These are phyloP conservation scores for Amoebophrya sp. DNA, from an alignment of 169 alveolate genomes.

Conservation along the genomic window DNA sequence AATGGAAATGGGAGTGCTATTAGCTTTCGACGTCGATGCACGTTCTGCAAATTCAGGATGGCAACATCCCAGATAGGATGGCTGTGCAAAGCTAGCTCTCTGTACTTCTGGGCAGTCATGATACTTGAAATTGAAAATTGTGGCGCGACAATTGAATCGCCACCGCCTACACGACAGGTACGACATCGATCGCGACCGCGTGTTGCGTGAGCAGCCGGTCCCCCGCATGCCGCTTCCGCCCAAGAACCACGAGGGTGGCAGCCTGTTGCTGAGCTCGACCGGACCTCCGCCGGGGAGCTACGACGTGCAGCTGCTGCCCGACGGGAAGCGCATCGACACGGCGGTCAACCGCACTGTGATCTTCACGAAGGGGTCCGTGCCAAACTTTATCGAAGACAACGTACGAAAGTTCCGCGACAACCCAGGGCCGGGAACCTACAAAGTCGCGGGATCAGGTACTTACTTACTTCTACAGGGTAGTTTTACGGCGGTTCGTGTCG, in stretches of 20 bases:
- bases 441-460: background rate
- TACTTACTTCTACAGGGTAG: too few species aligned
- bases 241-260: background rate
- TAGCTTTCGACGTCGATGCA: too few species aligned
- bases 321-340: background rate
- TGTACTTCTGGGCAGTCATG: too few species aligned
- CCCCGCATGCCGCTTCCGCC: background rate
- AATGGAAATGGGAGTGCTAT: too few species aligned
- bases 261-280: background rate
- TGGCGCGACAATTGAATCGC: too few species aligned
- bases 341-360: background rate
- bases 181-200: conserved; percentile 13
- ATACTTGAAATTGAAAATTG: too few species aligned
- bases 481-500: too few species aligned
- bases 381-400: conserved; percentile 10
- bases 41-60: too few species aligned
- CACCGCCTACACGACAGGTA: background rate
- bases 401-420: background rate
- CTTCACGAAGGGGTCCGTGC: background rate
- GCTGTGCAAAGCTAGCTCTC: too few species aligned
- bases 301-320: background rate
- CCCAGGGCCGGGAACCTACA: conserved; percentile 10
- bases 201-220: background rate
- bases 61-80: too few species aligned
- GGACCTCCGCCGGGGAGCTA: background rate